These are phyloP conservation scores for Linnemannia schmuckeri DNA, from an alignment of 192 early-diverging fungal species.

Conservation along the genomic window DNA sequence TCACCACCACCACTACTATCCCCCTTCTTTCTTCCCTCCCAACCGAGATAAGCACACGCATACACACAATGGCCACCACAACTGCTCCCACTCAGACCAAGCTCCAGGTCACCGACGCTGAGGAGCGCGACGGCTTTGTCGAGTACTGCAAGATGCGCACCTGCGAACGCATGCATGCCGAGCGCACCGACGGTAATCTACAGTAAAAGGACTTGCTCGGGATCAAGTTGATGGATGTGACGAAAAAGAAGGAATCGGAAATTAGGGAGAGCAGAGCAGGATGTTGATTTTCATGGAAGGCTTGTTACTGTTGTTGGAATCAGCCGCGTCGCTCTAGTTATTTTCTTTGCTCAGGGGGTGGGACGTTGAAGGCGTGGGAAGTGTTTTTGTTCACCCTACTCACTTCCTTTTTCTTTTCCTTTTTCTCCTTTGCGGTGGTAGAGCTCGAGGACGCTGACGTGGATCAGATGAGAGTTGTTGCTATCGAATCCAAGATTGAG, in stretches of 20 bases:
- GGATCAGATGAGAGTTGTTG: slow-evolving; percentile 47
- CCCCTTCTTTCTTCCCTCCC: background rate
- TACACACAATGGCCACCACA: slow-evolving; percentile 23
- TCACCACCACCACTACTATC: background rate
- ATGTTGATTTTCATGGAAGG: too few species aligned
- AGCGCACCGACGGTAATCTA: slow-evolving; percentile 38
- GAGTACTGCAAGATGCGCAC: slow-evolving; percentile 56
- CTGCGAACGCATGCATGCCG: slow-evolving; percentile 49
- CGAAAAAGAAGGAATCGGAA: background rate
- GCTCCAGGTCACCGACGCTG: slow-evolving; percentile 34
- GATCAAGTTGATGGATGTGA: background rate
- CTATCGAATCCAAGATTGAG: slow-evolving; percentile 55
- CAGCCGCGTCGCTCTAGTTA: too few species aligned
- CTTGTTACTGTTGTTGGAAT: too few species aligned
- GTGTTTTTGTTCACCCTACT: background rate
- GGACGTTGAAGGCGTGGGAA: background rate
- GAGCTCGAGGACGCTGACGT: slow-evolving; percentile 36
- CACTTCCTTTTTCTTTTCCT: background rate
- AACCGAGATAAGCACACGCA: background rate
- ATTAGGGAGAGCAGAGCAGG: background rate
- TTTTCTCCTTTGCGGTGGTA: background rate
- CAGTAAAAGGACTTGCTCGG: background rate
- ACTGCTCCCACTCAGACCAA: slow-evolving; percentile 7
- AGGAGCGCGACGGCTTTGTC: slow-evolving; percentile 55
- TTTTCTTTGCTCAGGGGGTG: background rate